Conservation (phyloP, 139 green algal genomes). For the Chlamydomonas sp. region DNA sequence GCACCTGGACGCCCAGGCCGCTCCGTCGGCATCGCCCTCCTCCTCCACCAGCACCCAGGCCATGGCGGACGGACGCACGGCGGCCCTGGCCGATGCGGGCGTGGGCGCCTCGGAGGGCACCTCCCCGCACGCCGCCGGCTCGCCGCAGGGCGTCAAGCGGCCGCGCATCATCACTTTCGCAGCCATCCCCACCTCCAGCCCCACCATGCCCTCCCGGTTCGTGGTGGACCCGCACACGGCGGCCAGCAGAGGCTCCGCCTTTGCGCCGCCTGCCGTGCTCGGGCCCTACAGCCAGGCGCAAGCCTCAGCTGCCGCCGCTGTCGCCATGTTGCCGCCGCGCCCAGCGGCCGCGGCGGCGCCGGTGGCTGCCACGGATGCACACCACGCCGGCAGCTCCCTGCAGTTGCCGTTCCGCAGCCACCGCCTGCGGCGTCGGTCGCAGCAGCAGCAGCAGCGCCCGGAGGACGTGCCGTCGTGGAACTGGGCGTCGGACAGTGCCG, state of each 20-base stretch:
- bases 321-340: too few species aligned
- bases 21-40: not conserved
- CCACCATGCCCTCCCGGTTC: too few species aligned
- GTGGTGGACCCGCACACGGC: too few species aligned
- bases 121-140: not conserved
- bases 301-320: too few species aligned
- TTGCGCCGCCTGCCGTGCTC: too few species aligned
- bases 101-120: too few species aligned
- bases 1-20: too few species aligned
- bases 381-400: not conserved
- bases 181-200: not conserved
- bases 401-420: not conserved
- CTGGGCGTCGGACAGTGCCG: conserved; percentile 16
- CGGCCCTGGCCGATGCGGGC: too few species aligned
- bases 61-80: not conserved
- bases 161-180: conserved; percentile 28
- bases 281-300: too few species aligned
- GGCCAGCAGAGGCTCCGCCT: too few species aligned
- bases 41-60: conserved; percentile 22
- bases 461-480: not conserved
- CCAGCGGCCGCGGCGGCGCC: too few species aligned
- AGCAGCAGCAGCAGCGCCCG: not conserved
- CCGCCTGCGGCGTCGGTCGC: not conserved
- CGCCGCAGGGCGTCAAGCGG: not conserved
- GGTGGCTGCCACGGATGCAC: too few species aligned